Conservation (phyloP, 2,329 filamentous ascomycete genomes). For the Talaromyces sp. region DNA sequence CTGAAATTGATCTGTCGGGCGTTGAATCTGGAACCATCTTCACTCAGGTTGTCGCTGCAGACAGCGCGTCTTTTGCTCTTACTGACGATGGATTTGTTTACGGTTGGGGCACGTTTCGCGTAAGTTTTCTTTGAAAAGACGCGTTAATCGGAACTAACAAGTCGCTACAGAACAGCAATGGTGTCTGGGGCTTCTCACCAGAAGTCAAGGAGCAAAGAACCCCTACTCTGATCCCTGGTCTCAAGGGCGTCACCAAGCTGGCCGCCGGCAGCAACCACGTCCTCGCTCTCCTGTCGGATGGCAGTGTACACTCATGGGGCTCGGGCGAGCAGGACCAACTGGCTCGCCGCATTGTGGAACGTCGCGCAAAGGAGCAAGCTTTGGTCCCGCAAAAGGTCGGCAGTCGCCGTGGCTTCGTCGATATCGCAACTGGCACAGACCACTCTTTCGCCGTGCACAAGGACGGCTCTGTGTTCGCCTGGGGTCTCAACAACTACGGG, state of each 20-base stretch:
- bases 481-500: constrained; percentile 79
- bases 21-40: constrained; percentile 53
- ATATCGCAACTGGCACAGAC: constrained; percentile 64
- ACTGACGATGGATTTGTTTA: constrained; percentile 58
- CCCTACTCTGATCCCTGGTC: constrained; percentile 38
- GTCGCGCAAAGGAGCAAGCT: constrained; percentile 44
- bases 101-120: constrained; percentile 59
- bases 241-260: constrained; percentile 47
- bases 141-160: neutral
- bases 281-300: constrained; percentile 49
- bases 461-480: constrained; percentile 63
- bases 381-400: constrained; percentile 50
- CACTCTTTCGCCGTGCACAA: constrained; percentile 69
- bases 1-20: constrained; percentile 41
- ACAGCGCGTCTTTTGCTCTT: constrained; percentile 56
- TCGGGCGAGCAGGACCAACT: constrained; percentile 61
- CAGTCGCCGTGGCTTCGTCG: constrained; percentile 50
- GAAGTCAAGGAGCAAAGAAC: constrained; percentile 34
- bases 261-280: constrained; percentile 49
- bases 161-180: constrained; percentile 48
- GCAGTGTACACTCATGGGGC: constrained; percentile 56
- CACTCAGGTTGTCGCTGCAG: constrained; percentile 54
- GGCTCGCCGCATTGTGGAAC: constrained; percentile 53
- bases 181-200: constrained; percentile 50
- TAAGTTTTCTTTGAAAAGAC: constrained; percentile 25